Conservation (phyloP, 1,284 basidiomycete species). For the Kwoniella shivajii region DNA sequence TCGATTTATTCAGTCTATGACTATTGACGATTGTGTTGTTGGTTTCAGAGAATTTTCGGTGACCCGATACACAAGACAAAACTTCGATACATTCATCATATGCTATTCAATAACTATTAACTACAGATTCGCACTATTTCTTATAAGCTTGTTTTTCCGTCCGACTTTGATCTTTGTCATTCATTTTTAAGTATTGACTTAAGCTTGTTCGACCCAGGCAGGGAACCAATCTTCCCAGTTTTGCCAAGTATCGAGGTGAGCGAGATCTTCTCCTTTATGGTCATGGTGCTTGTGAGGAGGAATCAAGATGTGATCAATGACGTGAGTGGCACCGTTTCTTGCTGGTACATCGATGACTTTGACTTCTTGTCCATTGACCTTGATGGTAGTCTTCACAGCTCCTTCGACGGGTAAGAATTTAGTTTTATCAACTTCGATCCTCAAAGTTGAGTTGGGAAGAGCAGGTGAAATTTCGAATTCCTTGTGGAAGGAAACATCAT, state of each 20-base stretch:
- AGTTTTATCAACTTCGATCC: slow-evolving; percentile 60
- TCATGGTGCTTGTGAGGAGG: slow-evolving; percentile 56
- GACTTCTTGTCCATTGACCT: slow-evolving; percentile 61
- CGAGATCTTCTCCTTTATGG: slow-evolving; percentile 40
- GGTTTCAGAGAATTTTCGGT: too few species aligned
- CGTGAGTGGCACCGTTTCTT: slow-evolving; percentile 66
- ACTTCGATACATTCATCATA: too few species aligned
- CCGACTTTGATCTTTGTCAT: too few species aligned
- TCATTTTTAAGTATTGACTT: too few species aligned
- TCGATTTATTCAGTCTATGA: too few species aligned
- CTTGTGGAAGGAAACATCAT: slow-evolving; percentile 57
- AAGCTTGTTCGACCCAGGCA: slow-evolving; percentile 35
- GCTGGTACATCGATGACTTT: slow-evolving; percentile 61
- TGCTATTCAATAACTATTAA: too few species aligned
- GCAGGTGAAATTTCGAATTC: slow-evolving; percentile 60
- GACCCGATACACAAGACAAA: too few species aligned
- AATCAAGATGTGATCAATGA: slow-evolving; percentile 59
- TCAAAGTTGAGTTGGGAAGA: slow-evolving; percentile 59
- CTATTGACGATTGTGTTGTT: too few species aligned
- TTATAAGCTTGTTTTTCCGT: too few species aligned
- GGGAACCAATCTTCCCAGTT: slow-evolving; percentile 62
- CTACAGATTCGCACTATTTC: too few species aligned
- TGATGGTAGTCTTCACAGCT: slow-evolving; percentile 57
- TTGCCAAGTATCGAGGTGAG: slow-evolving; percentile 57
- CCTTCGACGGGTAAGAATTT: slow-evolving; percentile 53